Percentiles rank a stretch among this genome's conserved stretches.
Evolutionary conservation across 805 yeast genomes (phyloP).

Genomic region (Suhomyces kilbournensis): DNA sequence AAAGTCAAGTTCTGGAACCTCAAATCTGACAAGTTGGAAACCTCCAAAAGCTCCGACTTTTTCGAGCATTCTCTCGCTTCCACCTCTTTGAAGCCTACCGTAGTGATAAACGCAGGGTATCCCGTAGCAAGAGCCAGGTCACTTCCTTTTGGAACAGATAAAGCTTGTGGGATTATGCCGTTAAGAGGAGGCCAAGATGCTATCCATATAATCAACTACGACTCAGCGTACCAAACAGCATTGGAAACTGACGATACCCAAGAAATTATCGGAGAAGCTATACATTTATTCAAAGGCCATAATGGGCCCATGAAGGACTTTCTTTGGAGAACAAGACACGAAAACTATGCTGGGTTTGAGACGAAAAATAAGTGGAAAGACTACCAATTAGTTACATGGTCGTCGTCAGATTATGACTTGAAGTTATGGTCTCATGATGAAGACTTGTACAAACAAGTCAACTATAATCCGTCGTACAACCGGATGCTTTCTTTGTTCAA

Average conservation of each 20-base stretch:
- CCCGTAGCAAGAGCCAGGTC: constrained; percentile 89
- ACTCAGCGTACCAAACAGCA: constrained; percentile 30
- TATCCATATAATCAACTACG: constrained; percentile 52
- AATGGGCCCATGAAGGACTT: constrained; percentile 83
- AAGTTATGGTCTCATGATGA: constrained; percentile 69
- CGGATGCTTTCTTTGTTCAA: constrained; percentile 18
- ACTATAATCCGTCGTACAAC: constrained; percentile 36
- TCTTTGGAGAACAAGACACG: constrained; percentile 66
- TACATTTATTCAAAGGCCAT: constrained; percentile 73
- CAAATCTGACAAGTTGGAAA: constrained; percentile 17
- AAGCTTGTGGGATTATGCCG: constrained; percentile 86
- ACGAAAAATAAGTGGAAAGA: constrained; percentile 65
- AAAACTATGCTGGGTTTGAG: constrained; percentile 43
- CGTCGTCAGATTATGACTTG: constrained; percentile 75
- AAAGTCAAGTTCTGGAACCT: constrained; percentile 81
- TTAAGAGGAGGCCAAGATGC: constrained; percentile 78
- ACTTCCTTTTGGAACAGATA: constrained; percentile 76
- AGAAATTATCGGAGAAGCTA: constrained; percentile 19
- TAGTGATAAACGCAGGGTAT: constrained; percentile 65
- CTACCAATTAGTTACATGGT: constrained; percentile 92
- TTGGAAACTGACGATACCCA: constrained; percentile 24
- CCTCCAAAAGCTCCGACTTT: constrained; percentile 16
- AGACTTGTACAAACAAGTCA: constrained; percentile 33
- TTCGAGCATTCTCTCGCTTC: constrained; percentile 12
- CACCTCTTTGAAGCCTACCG: constrained; percentile 40